Conservation (phyloP, 495 filamentous ascomycete genomes). For the Melanomma pulvis-pyrius region DNA sequence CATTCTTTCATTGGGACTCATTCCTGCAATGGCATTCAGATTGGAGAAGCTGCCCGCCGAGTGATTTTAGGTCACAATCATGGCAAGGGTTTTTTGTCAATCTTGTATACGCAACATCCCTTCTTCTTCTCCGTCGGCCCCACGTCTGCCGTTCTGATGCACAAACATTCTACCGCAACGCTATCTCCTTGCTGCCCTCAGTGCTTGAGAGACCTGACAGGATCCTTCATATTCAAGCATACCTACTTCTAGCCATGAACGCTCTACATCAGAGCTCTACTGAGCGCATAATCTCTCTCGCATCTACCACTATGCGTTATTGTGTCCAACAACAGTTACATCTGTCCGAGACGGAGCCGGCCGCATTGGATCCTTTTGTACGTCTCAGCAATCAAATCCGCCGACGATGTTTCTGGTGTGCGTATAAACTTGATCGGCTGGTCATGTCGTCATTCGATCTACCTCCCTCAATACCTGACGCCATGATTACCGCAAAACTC, state of each 20-base stretch:
- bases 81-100: conserved; percentile 24
- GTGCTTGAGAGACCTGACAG: conserved; percentile 5
- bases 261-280: conserved; percentile 18
- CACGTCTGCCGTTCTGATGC: conserved; percentile 1
- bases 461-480: conserved; percentile 12
- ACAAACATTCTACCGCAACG: conserved; percentile 14
- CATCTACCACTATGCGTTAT: conserved; percentile 13
- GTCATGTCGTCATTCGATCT: conserved; percentile 10
- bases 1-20: conserved; percentile 16
- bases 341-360: conserved; percentile 14
- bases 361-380: background rate
- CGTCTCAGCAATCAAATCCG: conserved; percentile 5
- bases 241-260: conserved; percentile 12
- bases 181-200: conserved; percentile 9
- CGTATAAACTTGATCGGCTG: conserved; percentile 20
- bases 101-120: conserved; percentile 13
- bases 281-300: conserved; percentile 16
- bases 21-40: conserved; percentile 14
- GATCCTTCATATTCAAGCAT: conserved; percentile 20
- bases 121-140: conserved; percentile 7
- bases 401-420: conserved; percentile 17
- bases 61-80: background rate
- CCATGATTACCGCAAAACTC: conserved; percentile 5
- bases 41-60: conserved; percentile 1
- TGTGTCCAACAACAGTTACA: conserved; percentile 16